Evolutionary conservation across 257 asterid species (phyloP), one percentile per base, ranked within the genome.

Genomic region (Rehmannia glutinosa): DNA sequence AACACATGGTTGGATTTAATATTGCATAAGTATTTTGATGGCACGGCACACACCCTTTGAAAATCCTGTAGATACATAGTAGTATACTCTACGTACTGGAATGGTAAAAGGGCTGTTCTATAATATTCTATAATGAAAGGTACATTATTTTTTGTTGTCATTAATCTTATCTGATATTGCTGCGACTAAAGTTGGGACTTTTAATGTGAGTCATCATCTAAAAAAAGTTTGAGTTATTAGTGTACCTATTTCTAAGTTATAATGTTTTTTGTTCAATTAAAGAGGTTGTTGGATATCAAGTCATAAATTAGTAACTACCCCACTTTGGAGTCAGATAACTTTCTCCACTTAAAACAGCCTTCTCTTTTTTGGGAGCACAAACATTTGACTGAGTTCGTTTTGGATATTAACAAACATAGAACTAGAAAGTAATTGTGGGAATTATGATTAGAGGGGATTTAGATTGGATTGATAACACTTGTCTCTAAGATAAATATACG

Each of bases 301-400:
- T 55, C 45, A 61, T 72, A 56, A 73, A 68, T 30, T 8, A 49
- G 28, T 21, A 8, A 21, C 79, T 24, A 64, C 74, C 77, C 74
- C 79, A 65, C 82, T 49, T 53, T 28, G 49, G 0, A 69, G n/a
- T n/a, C n/a, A n/a, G n/a, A n/a, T n/a, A n/a, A n/a, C n/a, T n/a
- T n/a, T n/a, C n/a, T n/a, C n/a, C n/a, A n/a, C n/a, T n/a, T n/a
- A n/a, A n/a, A n/a, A n/a, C n/a, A n/a, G n/a, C n/a, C n/a, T n/a
- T n/a, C n/a, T n/a, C n/a, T n/a, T n/a, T n/a, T 46, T 28, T 57
- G 23, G 43, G 56, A 7, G 63, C 46, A 42, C n/a, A 45, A 46
- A 24, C 47, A 45, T 63, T 64, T 45, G 66, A 62, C 70, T 41
- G 39, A 16, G 9, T 47, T 25, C 35, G 25, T 10, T 30, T 8